These are phyloP conservation scores for Pythium utonaiense DNA, from an alignment of 352 stramenopile genomes.

Conservation along the genomic window DNA sequence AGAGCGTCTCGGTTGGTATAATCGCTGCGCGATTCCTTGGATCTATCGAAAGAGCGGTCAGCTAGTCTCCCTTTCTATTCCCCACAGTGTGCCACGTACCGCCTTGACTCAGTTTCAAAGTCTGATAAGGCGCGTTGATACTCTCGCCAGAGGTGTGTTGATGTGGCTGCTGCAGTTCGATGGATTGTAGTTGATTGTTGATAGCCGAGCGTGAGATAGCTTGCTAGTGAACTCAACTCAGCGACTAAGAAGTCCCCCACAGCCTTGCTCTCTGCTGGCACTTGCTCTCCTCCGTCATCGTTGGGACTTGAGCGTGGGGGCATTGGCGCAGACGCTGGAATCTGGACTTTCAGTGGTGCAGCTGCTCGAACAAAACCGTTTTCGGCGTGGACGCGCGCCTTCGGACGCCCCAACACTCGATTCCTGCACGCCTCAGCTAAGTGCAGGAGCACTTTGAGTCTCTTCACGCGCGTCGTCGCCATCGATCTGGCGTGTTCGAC, in stretches of 20 bases:
- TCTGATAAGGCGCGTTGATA: slow-evolving; percentile 21
- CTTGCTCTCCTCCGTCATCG: background rate
- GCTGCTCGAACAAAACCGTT: slow-evolving; percentile 10
- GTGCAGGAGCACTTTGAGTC: slow-evolving; percentile 11
- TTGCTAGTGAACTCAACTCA: slow-evolving; percentile 10
- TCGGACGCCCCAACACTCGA: slow-evolving; percentile 12
- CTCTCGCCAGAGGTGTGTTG: slow-evolving; percentile 19
- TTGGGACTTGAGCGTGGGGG: slow-evolving; percentile 2
- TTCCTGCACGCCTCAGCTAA: slow-evolving; percentile 23
- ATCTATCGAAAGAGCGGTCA: background rate
- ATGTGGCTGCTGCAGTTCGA: background rate
- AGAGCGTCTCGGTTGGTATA: background rate
- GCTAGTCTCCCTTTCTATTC: background rate
- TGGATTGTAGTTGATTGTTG: background rate
- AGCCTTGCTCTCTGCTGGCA: background rate
- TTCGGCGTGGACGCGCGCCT: slow-evolving; percentile 9
- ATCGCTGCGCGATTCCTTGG: background rate
- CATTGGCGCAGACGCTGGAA: background rate
- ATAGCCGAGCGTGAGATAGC: background rate
- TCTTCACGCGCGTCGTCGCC: background rate
- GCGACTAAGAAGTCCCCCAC: slow-evolving; percentile 13
- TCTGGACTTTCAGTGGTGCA: slow-evolving; percentile 8
- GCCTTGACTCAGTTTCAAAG: slow-evolving; percentile 8
- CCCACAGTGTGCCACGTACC: background rate
- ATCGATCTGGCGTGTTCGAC: slow-evolving; percentile 9